A percentile compares a stretch with the other conserved stretches of the same genome.
Evolutionary conservation across 257 asterid species (phyloP).

Genomic region (Rubia yunnanensis): DNA sequence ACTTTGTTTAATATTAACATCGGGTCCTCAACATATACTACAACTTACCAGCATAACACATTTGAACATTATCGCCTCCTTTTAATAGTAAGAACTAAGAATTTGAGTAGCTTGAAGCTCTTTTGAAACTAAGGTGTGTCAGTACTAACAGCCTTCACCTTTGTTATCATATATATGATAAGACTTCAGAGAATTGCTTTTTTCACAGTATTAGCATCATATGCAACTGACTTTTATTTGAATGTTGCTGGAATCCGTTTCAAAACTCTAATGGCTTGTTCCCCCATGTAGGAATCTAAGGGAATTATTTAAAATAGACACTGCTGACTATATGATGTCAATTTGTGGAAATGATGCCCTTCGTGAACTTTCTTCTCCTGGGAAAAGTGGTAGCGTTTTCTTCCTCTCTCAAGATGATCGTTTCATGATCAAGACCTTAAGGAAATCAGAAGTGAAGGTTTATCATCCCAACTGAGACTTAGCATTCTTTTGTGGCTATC

Average conservation of each 20-base stretch:
- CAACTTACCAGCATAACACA: neutral
- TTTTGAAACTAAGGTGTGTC: neutral
- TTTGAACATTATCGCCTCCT: neutral
- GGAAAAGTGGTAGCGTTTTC: slow-evolving; percentile 97
- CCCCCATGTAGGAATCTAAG: slow-evolving; percentile 60
- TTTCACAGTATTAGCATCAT: neutral
- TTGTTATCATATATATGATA: neutral
- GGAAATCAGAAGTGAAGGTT: slow-evolving; percentile 97
- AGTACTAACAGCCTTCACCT: neutral
- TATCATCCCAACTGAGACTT: slow-evolving; percentile 18
- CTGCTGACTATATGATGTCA: slow-evolving; percentile 99
- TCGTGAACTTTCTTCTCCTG: slow-evolving; percentile 97
- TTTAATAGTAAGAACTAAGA: neutral
- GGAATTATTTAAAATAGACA: slow-evolving; percentile 89
- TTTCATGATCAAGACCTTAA: slow-evolving; percentile 92
- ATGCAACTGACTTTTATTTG: neutral
- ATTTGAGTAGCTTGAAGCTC: neutral
- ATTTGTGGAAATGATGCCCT: slow-evolving; percentile 96
- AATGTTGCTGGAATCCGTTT: slow-evolving; percentile 5
- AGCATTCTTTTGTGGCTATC: slow-evolving; percentile 1
- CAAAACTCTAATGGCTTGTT: slow-evolving; percentile 16
- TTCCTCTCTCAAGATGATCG: slow-evolving; percentile 94
- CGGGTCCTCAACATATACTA: neutral
- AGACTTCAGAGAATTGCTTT: neutral
- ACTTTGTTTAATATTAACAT: neutral